These are phyloP conservation scores for Saccharomycopsis hybrid DNA, from an alignment of 1,139 yeast species.

Conservation along the genomic window DNA sequence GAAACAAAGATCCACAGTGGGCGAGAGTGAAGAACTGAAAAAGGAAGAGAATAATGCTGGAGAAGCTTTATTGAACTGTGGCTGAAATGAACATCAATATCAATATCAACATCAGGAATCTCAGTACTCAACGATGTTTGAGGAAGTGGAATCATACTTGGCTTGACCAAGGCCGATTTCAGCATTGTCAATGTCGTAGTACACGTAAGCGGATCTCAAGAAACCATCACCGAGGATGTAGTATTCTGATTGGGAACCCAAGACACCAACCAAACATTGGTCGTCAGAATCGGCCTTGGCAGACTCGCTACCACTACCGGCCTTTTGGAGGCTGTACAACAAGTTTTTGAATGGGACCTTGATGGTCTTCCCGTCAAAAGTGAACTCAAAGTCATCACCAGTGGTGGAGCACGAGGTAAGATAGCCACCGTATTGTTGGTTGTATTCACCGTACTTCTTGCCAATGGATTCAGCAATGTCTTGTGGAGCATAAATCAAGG, in stretches of 20 bases:
- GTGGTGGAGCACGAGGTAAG: constrained; percentile 29
- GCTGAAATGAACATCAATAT: too few relatives aligned
- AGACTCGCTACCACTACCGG: constrained; percentile 5
- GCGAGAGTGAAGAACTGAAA: too few relatives aligned
- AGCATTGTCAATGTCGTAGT: constrained; percentile 46
- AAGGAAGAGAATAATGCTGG: too few relatives aligned
- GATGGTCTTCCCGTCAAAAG: constrained; percentile 39
- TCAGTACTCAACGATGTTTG: too few relatives aligned
- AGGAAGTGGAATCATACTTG: constrained; percentile 27
- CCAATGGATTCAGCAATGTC: constrained; percentile 35
- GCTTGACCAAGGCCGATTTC: constrained; percentile 44
- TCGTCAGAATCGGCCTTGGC: neutral
- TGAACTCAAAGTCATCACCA: constrained; percentile 26
- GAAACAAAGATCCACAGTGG: too few relatives aligned
- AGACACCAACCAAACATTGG: constrained; percentile 26
- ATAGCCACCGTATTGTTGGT: constrained; percentile 31
- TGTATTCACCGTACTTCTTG: constrained; percentile 31
- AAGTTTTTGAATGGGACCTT: constrained; percentile 41
- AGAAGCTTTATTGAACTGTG: too few relatives aligned
- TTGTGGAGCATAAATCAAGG: constrained; percentile 47
- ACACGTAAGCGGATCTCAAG: constrained; percentile 48
- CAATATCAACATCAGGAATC: constrained; percentile 1
- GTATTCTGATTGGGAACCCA: constrained; percentile 23
- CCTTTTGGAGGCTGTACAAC: constrained; percentile 22
- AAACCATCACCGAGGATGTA: constrained; percentile 47